phyloP scores from a whole-genome alignment of 108 stramenopile species.

The Schizochytrium sp. region DNA sequence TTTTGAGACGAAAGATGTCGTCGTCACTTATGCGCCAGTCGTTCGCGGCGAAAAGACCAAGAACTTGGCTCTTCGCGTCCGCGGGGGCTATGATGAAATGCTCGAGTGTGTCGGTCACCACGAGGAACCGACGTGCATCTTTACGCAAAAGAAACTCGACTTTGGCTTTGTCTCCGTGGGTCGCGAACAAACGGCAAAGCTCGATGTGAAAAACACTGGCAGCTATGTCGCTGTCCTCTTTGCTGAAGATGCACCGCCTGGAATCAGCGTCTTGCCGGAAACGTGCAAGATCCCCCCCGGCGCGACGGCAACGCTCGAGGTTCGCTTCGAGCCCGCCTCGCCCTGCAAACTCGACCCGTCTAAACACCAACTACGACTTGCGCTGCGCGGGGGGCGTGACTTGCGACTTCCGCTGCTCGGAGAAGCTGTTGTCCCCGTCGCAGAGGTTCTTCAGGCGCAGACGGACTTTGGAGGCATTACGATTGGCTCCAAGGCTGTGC shows the following conservation, averaged over 20 bases:
- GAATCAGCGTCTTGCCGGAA: neutral
- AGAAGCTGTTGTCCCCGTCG: slow-evolving; percentile 30
- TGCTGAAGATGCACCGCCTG: slow-evolving; percentile 28
- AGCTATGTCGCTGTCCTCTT: slow-evolving; percentile 36
- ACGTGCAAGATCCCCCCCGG: neutral
- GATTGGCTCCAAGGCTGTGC: slow-evolving; percentile 24
- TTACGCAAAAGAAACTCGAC: slow-evolving; percentile 29
- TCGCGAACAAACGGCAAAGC: slow-evolving; percentile 8
- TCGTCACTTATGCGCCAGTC: slow-evolving; percentile 31
- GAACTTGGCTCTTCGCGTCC: slow-evolving; percentile 22
- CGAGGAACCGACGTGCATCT: slow-evolving; percentile 24
- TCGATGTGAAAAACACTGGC: slow-evolving; percentile 35
- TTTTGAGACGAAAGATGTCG: slow-evolving; percentile 5
- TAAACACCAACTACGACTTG: neutral
- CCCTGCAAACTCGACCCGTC: slow-evolving; percentile 15
- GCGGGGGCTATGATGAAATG: slow-evolving; percentile 31
- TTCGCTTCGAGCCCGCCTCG: neutral
- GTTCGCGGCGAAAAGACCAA: neutral
- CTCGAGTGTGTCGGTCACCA: slow-evolving; percentile 23
- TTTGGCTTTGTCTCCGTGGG: slow-evolving; percentile 42
- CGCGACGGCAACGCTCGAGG: neutral
- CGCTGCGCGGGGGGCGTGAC: slow-evolving; percentile 29
- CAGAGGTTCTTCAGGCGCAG: slow-evolving; percentile 5
- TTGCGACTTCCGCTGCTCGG: slow-evolving; percentile 12
- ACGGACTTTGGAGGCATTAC: slow-evolving; percentile 19